These are phyloP conservation scores for Inga leiocalycina DNA, from an alignment of 306 rosid species.

Conservation along the genomic window DNA sequence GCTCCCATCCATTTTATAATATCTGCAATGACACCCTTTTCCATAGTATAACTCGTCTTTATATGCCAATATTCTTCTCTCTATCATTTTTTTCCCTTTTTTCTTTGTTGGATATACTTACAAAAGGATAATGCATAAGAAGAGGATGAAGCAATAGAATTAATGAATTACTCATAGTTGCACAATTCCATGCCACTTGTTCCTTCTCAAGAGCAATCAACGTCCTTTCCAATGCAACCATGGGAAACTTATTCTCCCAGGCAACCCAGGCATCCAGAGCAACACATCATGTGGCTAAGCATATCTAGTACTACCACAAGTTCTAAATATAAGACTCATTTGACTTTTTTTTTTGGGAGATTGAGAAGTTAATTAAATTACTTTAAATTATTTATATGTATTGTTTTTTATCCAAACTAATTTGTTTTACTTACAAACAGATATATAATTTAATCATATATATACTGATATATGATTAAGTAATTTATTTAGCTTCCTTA, in stretches of 20 bases:
- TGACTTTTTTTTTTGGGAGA: too few species aligned
- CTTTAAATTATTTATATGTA: too few species aligned
- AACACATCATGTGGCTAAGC: too few species aligned
- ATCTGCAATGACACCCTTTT: constrained; percentile 2
- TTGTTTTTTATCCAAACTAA: too few species aligned
- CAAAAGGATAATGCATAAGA: constrained; percentile 17
- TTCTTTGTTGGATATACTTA: background rate
- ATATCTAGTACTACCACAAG: too few species aligned
- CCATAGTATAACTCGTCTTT: background rate
- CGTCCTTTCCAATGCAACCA: constrained; percentile 57
- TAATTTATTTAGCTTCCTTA: too few species aligned
- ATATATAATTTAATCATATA: too few species aligned
- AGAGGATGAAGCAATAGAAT: constrained; percentile 9
- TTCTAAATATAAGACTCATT: too few species aligned
- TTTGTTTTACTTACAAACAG: too few species aligned
- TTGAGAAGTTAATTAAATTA: too few species aligned
- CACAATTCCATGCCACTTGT: constrained; percentile 87
- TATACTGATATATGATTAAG: too few species aligned
- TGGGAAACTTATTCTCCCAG: constrained; percentile 85
- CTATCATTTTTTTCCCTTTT: background rate
- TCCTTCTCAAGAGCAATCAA: constrained; percentile 77
- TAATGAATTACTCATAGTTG: constrained; percentile 49
- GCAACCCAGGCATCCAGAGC: constrained; percentile 96
- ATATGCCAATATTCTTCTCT: background rate
- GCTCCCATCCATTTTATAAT: constrained; percentile 1